Evolutionary conservation across 306 rosid genomes (phyloP).

Genomic region (Cucumis cinereus): DNA sequence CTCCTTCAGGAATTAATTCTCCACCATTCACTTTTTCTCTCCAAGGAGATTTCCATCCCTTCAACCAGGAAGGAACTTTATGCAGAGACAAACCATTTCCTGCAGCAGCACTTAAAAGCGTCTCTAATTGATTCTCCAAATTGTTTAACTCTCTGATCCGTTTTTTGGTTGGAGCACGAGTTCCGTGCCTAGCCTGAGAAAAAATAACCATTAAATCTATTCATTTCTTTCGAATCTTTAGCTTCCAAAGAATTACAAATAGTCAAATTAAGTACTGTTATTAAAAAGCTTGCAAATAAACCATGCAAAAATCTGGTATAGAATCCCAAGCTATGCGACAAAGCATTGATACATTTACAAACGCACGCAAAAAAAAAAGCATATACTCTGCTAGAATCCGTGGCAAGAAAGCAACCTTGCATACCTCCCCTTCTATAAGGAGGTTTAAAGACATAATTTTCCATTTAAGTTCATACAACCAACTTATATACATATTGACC

Average conservation of each 20-base stretch:
- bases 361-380: neutral
- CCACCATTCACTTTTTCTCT: slow-evolving; percentile 67
- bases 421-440: neutral
- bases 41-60: slow-evolving; percentile 86
- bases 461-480: neutral
- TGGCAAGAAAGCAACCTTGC: neutral
- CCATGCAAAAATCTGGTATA: neutral
- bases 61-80: slow-evolving; percentile 59
- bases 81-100: slow-evolving; percentile 31
- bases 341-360: neutral
- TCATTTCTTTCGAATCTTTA: neutral
- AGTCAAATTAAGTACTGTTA: neutral
- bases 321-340: neutral
- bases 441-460: neutral
- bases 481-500: neutral
- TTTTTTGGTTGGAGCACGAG: slow-evolving; percentile 81
- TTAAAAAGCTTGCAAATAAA: neutral
- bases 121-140: slow-evolving; percentile 37
- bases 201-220: neutral
- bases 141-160: slow-evolving; percentile 48
- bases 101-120: slow-evolving; percentile 38
- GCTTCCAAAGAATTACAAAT: neutral
- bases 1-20: slow-evolving; percentile 55
- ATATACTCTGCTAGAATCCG: neutral
- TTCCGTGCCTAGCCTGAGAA: slow-evolving; percentile 91